phyloP scores from a whole-genome alignment of 768 basidiomycete genomes.

The Pulveroboletus sp. region DNA sequence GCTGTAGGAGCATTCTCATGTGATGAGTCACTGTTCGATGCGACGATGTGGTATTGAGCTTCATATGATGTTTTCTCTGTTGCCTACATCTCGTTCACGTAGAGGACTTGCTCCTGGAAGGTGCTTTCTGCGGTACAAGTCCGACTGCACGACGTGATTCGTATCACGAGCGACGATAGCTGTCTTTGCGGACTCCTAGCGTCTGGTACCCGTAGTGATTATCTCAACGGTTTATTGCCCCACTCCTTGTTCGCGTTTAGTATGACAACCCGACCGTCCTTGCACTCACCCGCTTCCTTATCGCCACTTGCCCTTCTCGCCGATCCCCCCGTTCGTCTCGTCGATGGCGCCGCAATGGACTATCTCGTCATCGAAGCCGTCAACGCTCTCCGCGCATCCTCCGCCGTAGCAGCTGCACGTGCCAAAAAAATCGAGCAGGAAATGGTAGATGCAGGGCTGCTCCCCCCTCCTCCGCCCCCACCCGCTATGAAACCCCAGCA shows the following conservation, averaged over 20 bases:
- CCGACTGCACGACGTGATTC: too few relatives aligned
- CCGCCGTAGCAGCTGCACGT: conserved; percentile 65
- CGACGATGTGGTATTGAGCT: too few relatives aligned
- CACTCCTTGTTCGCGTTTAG: too few relatives aligned
- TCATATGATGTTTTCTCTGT: too few relatives aligned
- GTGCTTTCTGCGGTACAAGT: too few relatives aligned
- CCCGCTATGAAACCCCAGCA: conserved; percentile 34
- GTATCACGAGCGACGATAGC: too few relatives aligned
- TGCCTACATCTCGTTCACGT: too few relatives aligned
- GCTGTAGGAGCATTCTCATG: too few relatives aligned
- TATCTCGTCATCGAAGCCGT: conserved; percentile 85
- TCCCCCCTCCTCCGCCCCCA: conserved; percentile 48
- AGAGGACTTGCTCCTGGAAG: too few relatives aligned
- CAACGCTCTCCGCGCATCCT: conserved; percentile 66
- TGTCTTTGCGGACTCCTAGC: too few relatives aligned
- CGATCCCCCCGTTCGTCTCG: conserved; percentile 55
- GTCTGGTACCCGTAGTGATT: too few relatives aligned
- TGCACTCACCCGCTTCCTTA: conserved; percentile 24
- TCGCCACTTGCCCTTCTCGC: conserved; percentile 46
- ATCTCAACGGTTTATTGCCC: neutral
- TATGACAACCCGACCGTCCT: conserved; percentile 8
- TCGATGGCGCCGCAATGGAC: conserved; percentile 72
- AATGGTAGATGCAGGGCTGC: conserved; percentile 73
- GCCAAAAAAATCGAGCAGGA: conserved; percentile 68
- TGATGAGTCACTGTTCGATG: too few relatives aligned